phyloP scores from a whole-genome alignment of 2,329 filamentous ascomycete genomes.

The Colletotrichum siamense region DNA sequence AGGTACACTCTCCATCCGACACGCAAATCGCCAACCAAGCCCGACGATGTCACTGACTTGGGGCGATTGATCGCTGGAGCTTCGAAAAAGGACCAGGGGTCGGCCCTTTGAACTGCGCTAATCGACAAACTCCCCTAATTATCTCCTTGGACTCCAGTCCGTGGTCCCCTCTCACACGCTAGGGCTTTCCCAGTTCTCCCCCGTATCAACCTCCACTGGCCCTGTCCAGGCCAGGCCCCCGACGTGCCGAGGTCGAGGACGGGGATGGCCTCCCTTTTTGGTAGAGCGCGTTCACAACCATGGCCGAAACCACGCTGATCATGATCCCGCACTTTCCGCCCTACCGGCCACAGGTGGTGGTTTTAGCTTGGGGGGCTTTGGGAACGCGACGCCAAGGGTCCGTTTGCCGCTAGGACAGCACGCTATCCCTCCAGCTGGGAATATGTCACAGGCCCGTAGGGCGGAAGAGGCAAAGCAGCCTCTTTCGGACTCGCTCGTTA shows the following conservation, averaged over 20 bases:
- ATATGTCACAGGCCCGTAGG: neutral
- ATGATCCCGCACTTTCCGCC: constrained; percentile 20
- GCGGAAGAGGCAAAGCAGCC: neutral
- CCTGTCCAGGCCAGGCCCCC: neutral
- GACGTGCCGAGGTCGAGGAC: constrained; percentile 10
- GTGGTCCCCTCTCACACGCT: neutral
- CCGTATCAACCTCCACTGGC: neutral
- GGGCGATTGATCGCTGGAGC: neutral
- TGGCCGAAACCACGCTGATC: constrained; percentile 1
- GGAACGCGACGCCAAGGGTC: neutral
- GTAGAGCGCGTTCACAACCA: neutral
- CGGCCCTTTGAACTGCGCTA: neutral
- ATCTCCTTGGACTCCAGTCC: neutral
- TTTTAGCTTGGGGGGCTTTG: neutral
- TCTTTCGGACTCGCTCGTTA: neutral
- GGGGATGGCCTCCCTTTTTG: constrained; percentile 3
- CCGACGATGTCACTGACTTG: neutral
- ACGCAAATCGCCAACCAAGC: neutral
- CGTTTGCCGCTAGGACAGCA: constrained; percentile 1
- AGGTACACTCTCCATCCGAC: neutral
- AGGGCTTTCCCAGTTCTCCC: neutral
- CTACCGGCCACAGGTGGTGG: neutral
- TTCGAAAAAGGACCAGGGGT: neutral
- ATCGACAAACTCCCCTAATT: neutral
- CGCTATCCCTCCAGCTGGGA: constrained; percentile 2